Evolutionary conservation across 768 basidiomycete species (phyloP).

Genomic region (Russula earlei): DNA sequence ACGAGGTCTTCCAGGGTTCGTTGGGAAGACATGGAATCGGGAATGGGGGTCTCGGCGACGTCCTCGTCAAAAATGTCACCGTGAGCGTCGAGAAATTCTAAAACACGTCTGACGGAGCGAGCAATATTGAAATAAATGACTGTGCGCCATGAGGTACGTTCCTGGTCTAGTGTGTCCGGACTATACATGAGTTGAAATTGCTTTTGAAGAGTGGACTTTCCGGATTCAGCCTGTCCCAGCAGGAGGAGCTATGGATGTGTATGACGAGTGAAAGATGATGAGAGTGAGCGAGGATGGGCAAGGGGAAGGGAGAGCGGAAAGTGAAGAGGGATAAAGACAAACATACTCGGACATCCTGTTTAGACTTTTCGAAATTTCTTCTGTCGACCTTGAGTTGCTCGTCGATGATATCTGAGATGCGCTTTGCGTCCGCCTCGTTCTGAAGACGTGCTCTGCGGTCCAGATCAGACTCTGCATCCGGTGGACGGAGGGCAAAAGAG

Average conservation of each 20-base stretch:
- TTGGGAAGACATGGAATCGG: constrained; percentile 3
- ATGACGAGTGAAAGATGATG: too few species aligned
- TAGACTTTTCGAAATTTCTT: constrained; percentile 52
- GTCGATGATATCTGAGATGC: constrained; percentile 73
- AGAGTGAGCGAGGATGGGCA: constrained; percentile 1
- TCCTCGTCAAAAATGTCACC: constrained; percentile 16
- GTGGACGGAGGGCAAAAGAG: constrained; percentile 53
- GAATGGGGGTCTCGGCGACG: neutral
- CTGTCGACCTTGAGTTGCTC: constrained; percentile 66
- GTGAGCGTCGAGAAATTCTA: constrained; percentile 28
- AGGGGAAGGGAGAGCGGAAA: constrained; percentile 12
- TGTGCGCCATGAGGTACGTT: constrained; percentile 67
- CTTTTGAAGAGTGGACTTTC: constrained; percentile 69
- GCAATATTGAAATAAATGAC: constrained; percentile 75
- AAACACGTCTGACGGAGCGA: constrained; percentile 31
- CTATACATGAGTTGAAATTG: constrained; percentile 78
- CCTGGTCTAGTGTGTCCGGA: constrained; percentile 57
- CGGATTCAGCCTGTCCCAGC: constrained; percentile 71
- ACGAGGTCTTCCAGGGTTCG: constrained; percentile 1
- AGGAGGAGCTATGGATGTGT: too few species aligned
- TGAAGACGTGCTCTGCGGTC: constrained; percentile 54
- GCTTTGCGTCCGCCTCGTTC: constrained; percentile 64
- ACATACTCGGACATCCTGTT: constrained; percentile 65
- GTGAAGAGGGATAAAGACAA: neutral
- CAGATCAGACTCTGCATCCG: constrained; percentile 51